These are phyloP conservation scores for Aspergillus pseudotamarii DNA, from an alignment of 2,329 filamentous ascomycete genomes.

Conservation along the genomic window DNA sequence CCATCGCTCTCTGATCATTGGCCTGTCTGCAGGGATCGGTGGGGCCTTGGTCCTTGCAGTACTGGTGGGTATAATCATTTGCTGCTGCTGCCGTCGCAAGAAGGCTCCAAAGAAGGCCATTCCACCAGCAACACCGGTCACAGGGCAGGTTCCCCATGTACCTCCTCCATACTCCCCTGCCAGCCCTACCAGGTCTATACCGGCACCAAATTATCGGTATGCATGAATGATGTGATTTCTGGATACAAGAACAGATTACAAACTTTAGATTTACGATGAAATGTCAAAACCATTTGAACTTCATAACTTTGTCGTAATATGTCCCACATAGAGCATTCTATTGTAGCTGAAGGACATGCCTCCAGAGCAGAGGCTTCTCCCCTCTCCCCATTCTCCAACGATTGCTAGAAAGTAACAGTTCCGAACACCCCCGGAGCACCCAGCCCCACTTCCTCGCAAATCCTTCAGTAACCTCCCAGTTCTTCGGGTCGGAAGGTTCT, in stretches of 20 bases:
- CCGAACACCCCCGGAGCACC: conserved; percentile 30
- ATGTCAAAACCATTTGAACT: not conserved
- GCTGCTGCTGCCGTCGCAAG: conserved; percentile 14
- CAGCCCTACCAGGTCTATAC: not conserved
- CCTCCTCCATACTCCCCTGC: not conserved
- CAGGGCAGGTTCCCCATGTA: not conserved
- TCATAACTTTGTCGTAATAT: accelerated
- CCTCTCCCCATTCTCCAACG: conserved; percentile 29
- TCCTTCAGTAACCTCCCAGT: conserved; percentile 52
- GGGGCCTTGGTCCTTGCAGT: conserved; percentile 15
- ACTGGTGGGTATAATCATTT: conserved; percentile 4
- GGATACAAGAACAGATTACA: accelerated
- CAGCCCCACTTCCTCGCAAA: conserved; percentile 53
- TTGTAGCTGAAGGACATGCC: not conserved
- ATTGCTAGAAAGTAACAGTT: conserved; percentile 30
- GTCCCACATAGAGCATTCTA: not conserved
- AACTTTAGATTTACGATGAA: not conserved
- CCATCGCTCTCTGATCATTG: conserved; percentile 15
- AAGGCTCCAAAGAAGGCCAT: not conserved
- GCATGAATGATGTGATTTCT: not conserved
- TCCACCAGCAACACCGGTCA: not conserved
- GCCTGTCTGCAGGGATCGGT: conserved; percentile 18
- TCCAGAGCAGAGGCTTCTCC: conserved; percentile 26
- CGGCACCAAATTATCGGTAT: not conserved
- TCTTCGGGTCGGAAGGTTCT: conserved; percentile 46